Base-by-base conservation (phyloP, 352 stramenopile species). In the Phytopythium delawarense region DNA sequence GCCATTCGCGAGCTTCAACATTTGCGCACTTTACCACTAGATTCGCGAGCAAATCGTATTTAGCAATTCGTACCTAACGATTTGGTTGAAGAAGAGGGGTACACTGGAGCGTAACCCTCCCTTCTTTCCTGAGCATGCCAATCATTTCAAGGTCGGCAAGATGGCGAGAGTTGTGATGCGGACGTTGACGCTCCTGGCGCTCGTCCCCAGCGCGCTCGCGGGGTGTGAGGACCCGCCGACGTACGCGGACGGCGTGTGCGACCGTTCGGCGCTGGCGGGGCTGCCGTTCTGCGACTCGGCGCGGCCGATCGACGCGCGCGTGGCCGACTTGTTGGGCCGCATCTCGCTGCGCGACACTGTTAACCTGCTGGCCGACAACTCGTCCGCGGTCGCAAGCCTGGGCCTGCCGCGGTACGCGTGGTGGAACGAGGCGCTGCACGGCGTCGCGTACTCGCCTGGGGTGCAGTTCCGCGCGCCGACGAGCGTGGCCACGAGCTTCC, bases 351-450 rank as follows among this genome's bases (percentile, higher is more conserved):
- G 87, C 6, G 81, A 95, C 32, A 88, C 89, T 28, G 74, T 90
- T 44, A 75, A 69, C 11, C 63, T 97, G 4, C 65, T 95, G 4
- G 75, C 87, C 30, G 83, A 94, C 64, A 81, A 84, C 23, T 73
- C 88, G 30, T 67, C 67, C 2, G 66, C 57, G 0, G 45, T 83
- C 8, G 32, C 57, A 2, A 59, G 30, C 16, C 55, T 83, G 1
- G 69, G 68, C 6, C 37, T 98, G 35, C 85, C 78, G 0, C 63
- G 64, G 39, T 97, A 98, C 69, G 61, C 82, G 66, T 97, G 89
- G 88, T 97, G 90, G 86, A 96, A 82, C 57, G 89, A 98, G 63
- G 88, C 72, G 28, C 76, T 98, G 48, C 92, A 97, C 52, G 92
- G 91, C 23, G 75, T 96, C 37, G 89, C 74, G 44, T 40, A 75